Conservation (phyloP, 352 stramenopile genomes). For the Phytophthora tubulina region DNA sequence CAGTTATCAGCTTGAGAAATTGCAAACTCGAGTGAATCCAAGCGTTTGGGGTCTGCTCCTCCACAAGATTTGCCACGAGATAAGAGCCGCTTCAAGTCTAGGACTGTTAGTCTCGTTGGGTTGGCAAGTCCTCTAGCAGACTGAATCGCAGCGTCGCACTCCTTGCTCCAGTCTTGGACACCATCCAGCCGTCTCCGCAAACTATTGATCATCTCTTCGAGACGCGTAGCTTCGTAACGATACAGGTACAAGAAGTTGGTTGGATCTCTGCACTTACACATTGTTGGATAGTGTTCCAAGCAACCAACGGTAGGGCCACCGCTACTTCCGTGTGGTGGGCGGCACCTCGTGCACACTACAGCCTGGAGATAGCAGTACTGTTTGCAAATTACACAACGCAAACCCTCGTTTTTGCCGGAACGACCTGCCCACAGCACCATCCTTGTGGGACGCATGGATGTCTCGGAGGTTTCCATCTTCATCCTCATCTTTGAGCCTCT, state of each 20-base stretch:
- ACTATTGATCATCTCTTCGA: conserved; percentile 48
- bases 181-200: conserved; percentile 47
- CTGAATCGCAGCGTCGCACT: conserved; percentile 41
- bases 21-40: conserved; percentile 47
- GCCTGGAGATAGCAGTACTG: conserved; percentile 90
- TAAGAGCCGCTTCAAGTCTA: conserved; percentile 46
- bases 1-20: conserved; percentile 37
- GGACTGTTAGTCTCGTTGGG: conserved; percentile 21
- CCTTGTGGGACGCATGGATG: conserved; percentile 53
- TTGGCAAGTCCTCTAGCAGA: not conserved
- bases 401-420: conserved; percentile 76
- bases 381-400: conserved; percentile 81
- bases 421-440: conserved; percentile 88
- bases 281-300: conserved; percentile 73
- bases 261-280: conserved; percentile 78
- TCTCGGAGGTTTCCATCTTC: conserved; percentile 31
- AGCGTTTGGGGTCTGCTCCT: conserved; percentile 33
- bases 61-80: conserved; percentile 46
- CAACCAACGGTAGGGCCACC: conserved; percentile 62
- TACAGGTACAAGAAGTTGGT: conserved; percentile 72
- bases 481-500: conserved; percentile 45
- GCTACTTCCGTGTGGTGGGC: conserved; percentile 49
- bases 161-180: conserved; percentile 55
- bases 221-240: conserved; percentile 54
- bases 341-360: conserved; percentile 81